Evolutionary conservation across 1,139 yeast species (phyloP).

Genomic region (Scheffersomyces insectosa): DNA sequence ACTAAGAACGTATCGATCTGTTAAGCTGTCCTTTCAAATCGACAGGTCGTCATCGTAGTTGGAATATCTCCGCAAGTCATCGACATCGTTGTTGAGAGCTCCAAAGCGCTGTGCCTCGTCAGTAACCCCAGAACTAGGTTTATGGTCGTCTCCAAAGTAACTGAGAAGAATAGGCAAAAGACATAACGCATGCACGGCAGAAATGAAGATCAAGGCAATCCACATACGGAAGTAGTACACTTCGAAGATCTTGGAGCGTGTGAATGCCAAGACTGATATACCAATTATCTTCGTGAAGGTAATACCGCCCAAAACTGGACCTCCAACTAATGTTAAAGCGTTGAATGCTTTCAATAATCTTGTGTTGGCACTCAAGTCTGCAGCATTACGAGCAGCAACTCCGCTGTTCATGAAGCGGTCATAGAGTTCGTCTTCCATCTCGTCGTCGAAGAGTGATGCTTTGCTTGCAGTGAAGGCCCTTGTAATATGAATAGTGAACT

Average conservation of each 20-base stretch:
- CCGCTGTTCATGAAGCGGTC: constrained; percentile 4
- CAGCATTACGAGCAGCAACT: not conserved
- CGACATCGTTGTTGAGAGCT: not conserved
- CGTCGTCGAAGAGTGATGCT: not conserved
- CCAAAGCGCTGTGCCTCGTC: not conserved
- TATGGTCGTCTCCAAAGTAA: constrained; percentile 54
- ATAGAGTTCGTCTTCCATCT: constrained; percentile 7
- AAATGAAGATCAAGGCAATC: constrained; percentile 76
- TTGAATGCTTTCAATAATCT: constrained; percentile 44
- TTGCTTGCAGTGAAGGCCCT: constrained; percentile 58
- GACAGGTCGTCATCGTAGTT: not conserved
- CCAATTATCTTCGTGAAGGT: constrained; percentile 89
- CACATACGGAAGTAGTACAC: constrained; percentile 95
- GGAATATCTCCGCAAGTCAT: not conserved
- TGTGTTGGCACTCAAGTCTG: constrained; percentile 1
- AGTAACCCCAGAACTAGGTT: not conserved
- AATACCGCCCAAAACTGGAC: constrained; percentile 86
- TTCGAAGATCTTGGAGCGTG: constrained; percentile 83
- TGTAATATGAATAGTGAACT: constrained; percentile 85
- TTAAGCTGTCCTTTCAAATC: too few species aligned
- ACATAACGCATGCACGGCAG: constrained; percentile 75
- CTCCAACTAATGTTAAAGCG: constrained; percentile 76
- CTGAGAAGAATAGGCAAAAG: constrained; percentile 76
- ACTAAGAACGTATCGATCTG: too few species aligned
- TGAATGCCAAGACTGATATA: constrained; percentile 80